Percentiles rank a stretch among this genome's conserved stretches.
Evolutionary conservation across 164 flowering plant genomes (phyloP).

Genomic region (Nymphaea colorata): DNA sequence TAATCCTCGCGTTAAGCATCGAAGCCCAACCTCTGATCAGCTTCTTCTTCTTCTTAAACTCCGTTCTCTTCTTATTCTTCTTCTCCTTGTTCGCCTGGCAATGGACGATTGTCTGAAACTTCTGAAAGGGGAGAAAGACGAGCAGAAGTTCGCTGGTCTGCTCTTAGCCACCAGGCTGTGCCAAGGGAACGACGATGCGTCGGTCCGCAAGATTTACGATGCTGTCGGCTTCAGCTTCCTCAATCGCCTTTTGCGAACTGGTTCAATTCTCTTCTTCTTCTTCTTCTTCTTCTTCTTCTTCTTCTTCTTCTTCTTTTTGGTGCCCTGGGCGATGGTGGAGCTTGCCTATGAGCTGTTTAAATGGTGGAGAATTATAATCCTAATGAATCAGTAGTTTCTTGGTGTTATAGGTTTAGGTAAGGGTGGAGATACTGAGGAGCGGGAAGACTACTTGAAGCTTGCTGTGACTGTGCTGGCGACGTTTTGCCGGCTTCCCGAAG

Average conservation of each 20-base stretch:
- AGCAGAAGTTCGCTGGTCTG: conserved; percentile 85
- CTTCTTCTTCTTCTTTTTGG: background rate
- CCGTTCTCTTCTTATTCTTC: background rate
- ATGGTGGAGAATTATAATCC: background rate
- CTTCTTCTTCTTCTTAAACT: background rate
- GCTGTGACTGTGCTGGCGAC: conserved; percentile 63
- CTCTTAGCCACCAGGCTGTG: conserved; percentile 69
- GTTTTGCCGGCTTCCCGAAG: conserved; percentile 71
- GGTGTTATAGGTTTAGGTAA: conserved; percentile 46
- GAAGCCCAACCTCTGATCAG: background rate
- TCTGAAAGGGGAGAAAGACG: conserved; percentile 74
- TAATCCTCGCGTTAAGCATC: background rate
- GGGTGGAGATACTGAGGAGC: conserved; percentile 23
- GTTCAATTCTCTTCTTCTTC: conserved; percentile 17
- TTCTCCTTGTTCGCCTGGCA: background rate
- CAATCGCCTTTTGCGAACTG: conserved; percentile 79
- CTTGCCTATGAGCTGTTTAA: background rate
- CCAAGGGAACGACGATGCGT: conserved; percentile 42
- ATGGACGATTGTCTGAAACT: conserved; percentile 76
- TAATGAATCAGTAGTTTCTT: background rate
- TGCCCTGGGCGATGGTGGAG: background rate
- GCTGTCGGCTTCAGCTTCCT: conserved; percentile 71
- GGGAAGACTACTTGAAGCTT: conserved; percentile 68
- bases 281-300: background rate
- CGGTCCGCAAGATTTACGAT: conserved; percentile 45